Conservation (phyloP, 164 flowering plant genomes). For the Houttuynia cordata region DNA sequence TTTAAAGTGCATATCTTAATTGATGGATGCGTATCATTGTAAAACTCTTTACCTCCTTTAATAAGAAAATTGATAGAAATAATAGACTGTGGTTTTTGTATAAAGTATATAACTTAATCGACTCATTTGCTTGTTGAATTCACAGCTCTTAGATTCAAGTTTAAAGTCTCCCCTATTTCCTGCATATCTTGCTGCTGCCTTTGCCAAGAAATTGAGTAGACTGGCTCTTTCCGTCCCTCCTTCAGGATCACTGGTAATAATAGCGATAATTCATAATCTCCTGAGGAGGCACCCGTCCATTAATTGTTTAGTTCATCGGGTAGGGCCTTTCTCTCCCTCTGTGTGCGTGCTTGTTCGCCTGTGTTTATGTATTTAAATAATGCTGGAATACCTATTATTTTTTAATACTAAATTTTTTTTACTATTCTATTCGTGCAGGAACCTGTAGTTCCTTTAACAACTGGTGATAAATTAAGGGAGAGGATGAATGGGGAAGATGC, state of each 20-base stretch:
- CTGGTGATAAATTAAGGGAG: constrained; percentile 12
- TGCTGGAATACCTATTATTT: not conserved
- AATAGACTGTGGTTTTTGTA: no score
- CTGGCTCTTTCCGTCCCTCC: constrained; percentile 72
- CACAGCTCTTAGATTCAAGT: constrained; percentile 92
- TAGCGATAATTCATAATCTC: constrained; percentile 82
- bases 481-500: constrained; percentile 7
- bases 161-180: constrained; percentile 90
- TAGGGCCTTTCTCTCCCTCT: constrained; percentile 11
- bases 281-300: constrained; percentile 90
- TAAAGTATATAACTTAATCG: no score
- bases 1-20: no score
- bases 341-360: not conserved
- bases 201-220: constrained; percentile 85
- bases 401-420: no score
- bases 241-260: constrained; percentile 64
- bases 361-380: not conserved
- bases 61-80: no score
- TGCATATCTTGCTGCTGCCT: constrained; percentile 93
- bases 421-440: not conserved
- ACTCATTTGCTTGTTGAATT: not conserved
- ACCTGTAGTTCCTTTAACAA: constrained; percentile 16
- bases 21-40: no score
- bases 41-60: no score
- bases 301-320: constrained; percentile 79